Conservation (phyloP, 2,329 filamentous ascomycete species). For the Xylariaceae sp. region DNA sequence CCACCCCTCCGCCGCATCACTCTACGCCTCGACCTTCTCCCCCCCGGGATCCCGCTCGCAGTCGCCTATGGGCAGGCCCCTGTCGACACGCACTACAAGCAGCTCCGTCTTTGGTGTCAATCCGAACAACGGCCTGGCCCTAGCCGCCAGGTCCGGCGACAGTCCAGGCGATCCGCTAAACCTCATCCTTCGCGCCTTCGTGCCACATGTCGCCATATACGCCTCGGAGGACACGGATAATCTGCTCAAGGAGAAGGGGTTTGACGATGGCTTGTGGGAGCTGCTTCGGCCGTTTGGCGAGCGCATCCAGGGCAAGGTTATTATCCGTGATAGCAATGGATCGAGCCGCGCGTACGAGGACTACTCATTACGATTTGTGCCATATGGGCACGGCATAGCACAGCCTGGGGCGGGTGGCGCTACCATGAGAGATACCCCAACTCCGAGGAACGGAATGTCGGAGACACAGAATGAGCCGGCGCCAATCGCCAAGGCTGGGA, state of each 20-base stretch:
- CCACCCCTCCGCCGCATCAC: conserved; percentile 54
- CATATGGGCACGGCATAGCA: conserved; percentile 57
- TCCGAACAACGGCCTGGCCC: conserved; percentile 38
- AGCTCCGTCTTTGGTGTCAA: conserved; percentile 53
- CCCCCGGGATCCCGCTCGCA: conserved; percentile 62
- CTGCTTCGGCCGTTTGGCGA: conserved; percentile 89
- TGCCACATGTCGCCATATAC: conserved; percentile 81
- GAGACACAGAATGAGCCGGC: conserved; percentile 20
- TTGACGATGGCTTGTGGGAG: conserved; percentile 75
- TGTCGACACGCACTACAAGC: conserved; percentile 51
- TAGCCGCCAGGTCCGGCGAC: conserved; percentile 38
- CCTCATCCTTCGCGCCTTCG: conserved; percentile 77
- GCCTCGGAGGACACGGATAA: conserved; percentile 82
- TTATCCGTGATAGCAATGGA: conserved; percentile 84
- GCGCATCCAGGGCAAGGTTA: conserved; percentile 77
- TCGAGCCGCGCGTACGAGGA: conserved; percentile 80
- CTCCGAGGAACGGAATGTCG: conserved; percentile 27
- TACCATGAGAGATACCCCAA: conserved; percentile 28
- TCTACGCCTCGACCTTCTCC: conserved; percentile 62
- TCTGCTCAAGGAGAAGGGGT: conserved; percentile 76
- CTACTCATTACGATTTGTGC: conserved; percentile 80
- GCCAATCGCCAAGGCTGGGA: conserved; percentile 17
- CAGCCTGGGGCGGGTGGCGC: conserved; percentile 38
- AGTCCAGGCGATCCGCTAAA: conserved; percentile 51
- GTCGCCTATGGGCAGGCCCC: conserved; percentile 58